Percentiles rank a stretch among this genome's conserved stretches.
Evolutionary conservation across 768 basidiomycete genomes (phyloP).

Genomic region (Guyanaporus albipodus): DNA sequence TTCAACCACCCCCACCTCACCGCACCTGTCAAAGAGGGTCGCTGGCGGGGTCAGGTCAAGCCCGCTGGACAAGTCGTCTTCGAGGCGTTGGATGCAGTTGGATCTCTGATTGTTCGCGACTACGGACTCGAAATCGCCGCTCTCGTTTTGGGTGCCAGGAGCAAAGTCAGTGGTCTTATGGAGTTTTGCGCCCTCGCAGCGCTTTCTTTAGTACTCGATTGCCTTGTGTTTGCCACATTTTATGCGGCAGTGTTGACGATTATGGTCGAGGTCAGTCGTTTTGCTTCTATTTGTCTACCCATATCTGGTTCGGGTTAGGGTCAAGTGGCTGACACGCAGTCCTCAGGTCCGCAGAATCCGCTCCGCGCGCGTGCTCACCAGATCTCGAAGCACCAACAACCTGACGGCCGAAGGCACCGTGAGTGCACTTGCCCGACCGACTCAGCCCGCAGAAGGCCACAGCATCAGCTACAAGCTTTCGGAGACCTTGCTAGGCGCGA

Average conservation of each 20-base stretch:
- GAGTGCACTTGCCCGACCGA: slow-evolving; percentile 26
- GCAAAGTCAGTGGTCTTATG: slow-evolving; percentile 80
- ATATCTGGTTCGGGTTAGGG: slow-evolving; percentile 8
- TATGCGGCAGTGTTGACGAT: slow-evolving; percentile 85
- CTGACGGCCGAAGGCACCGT: slow-evolving; percentile 29
- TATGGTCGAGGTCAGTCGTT: slow-evolving; percentile 82
- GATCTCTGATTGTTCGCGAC: slow-evolving; percentile 83
- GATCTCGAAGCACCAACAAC: slow-evolving; percentile 33
- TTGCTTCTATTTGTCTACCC: slow-evolving; percentile 8
- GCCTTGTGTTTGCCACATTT: slow-evolving; percentile 84
- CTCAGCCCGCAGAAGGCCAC: slow-evolving; percentile 16
- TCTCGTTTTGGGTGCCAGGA: slow-evolving; percentile 80
- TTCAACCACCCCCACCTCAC: slow-evolving; percentile 73
- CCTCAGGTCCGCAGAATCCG: slow-evolving; percentile 67
- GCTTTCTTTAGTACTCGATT: slow-evolving; percentile 82
- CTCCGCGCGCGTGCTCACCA: slow-evolving; percentile 49
- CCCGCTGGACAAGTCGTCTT: slow-evolving; percentile 82
- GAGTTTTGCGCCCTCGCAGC: slow-evolving; percentile 97
- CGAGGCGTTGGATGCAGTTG: slow-evolving; percentile 75
- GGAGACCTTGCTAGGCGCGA: slow-evolving; percentile 40
- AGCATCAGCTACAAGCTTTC: slow-evolving; percentile 26
- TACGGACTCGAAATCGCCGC: slow-evolving; percentile 92
- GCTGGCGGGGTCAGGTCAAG: slow-evolving; percentile 50
- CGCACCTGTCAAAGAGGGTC: slow-evolving; percentile 36
- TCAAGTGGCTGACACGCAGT: slow-evolving; percentile 3